Base-by-base conservation (phyloP, 306 rosid species). In the Rosa chinensis region DNA sequence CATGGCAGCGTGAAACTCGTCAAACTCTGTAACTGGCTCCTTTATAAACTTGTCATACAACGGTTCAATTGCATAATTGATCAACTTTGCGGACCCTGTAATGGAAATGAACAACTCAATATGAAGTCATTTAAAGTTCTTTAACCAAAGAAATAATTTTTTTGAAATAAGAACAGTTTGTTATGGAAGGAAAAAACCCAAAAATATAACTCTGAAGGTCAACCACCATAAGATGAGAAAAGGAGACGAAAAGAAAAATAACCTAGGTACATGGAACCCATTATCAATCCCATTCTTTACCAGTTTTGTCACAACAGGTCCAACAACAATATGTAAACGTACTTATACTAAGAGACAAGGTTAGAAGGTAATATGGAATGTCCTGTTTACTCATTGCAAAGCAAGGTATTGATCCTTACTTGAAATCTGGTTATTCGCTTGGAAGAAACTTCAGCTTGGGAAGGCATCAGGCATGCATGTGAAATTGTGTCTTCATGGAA, bases 261-360 rank as follows among this genome's bases (percentile, higher is more conserved):
- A 89, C 92, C 94, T 80, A 66, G 40, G 66, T 77, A 85, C 92
- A 87, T 77, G 52, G 71, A 61, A 74, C 95, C 86, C 93, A 73
- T 82, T 17, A 81, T 0, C 76, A 78, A 8, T 21, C 93, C 97
- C 93, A 92, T 87, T 59, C n/a, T 77, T 52, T n/a, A 67, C 63
- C 53, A 80, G 21, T 18, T 3, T 5, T 8, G 49, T 49, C 50
- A 47, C 13, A 42, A 23, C 28, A 35, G 56, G 11, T 47, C 35
- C 20, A 75, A 58, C 71, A 70, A 73, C 66, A 40, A 76, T 35
- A 32, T 75, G 9, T 9, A 39, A 66, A 79, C 70, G 66, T 84
- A 42, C 67, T 14, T 53, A 11, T 20, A 25, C 28, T 0, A 25
- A 25, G 74, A 56, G 73, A 62, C 25, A 49, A 67, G 55, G 64